Evolutionary conservation across 345 rosid genomes (phyloP).

Genomic region (Gossypium mustelinum): DNA sequence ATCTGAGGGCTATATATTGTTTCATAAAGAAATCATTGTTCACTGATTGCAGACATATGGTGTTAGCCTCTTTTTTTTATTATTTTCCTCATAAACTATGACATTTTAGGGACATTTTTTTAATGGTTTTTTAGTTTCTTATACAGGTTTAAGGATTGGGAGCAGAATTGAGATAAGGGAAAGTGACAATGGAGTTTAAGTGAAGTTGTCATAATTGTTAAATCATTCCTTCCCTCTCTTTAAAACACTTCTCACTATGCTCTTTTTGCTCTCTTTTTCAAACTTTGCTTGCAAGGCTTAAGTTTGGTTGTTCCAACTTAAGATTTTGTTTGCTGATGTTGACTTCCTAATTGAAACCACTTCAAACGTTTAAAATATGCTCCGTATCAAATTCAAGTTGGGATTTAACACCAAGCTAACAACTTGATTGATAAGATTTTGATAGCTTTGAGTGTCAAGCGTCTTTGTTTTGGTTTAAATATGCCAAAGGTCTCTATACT

Average conservation of each 20-base stretch:
- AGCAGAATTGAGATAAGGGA: neutral
- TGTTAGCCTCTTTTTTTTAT: too few species aligned
- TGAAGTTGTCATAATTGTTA: slow-evolving; percentile 17
- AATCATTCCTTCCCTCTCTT: neutral
- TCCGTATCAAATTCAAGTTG: too few species aligned
- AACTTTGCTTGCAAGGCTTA: slow-evolving; percentile 34
- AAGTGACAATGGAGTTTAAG: slow-evolving; percentile 25
- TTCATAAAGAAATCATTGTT: too few species aligned
- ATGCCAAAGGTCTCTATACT: too few species aligned
- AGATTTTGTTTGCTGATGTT: slow-evolving; percentile 19
- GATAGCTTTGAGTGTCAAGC: too few species aligned
- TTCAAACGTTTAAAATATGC: too few species aligned
- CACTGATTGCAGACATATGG: too few species aligned
- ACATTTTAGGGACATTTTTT: neutral
- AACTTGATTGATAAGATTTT: too few species aligned
- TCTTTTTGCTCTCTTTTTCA: neutral
- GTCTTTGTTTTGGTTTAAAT: too few species aligned
- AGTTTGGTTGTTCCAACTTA: slow-evolving; percentile 35
- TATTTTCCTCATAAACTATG: neutral
- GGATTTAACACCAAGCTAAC: too few species aligned
- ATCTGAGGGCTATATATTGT: too few species aligned
- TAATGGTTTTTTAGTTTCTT: neutral
- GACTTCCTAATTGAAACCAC: slow-evolving; percentile 19
- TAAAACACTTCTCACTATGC: neutral
- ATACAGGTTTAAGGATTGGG: neutral